These are phyloP conservation scores for Agaricus blazei DNA, from an alignment of 768 basidiomycete genomes.

Conservation along the genomic window DNA sequence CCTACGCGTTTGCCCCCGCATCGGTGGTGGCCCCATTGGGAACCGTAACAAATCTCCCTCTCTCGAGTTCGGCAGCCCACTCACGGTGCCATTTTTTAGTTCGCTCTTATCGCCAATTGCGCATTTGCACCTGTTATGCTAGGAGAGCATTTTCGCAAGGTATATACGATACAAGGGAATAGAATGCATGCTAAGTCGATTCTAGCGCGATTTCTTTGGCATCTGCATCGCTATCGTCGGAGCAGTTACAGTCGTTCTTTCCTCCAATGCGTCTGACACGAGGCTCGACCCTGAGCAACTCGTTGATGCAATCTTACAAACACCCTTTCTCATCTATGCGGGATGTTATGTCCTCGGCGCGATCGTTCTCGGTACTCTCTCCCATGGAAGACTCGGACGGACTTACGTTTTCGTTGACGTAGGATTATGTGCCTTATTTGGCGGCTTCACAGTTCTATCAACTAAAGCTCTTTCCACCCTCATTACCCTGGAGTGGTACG, in stretches of 20 bases:
- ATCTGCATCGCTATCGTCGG: constrained; percentile 80
- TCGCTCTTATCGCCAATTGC: constrained; percentile 94
- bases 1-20: constrained; percentile 86
- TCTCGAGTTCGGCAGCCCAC: constrained; percentile 8
- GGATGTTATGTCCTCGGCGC: constrained; percentile 54
- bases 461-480: constrained; percentile 92
- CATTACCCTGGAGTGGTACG: constrained; percentile 70
- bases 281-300: constrained; percentile 66
- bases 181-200: constrained; percentile 13
- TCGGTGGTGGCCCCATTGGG: constrained; percentile 94
- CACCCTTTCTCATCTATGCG: constrained; percentile 73
- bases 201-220: constrained; percentile 72
- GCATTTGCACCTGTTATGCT: constrained; percentile 86
- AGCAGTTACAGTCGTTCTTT: constrained; percentile 88
- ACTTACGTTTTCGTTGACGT: constrained; percentile 81
- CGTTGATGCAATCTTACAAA: constrained; percentile 61
- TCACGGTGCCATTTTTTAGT: constrained; percentile 33
- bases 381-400: constrained; percentile 57
- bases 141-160: constrained; percentile 77
- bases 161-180: constrained; percentile 21
- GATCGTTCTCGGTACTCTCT: constrained; percentile 58
- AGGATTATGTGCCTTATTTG: constrained; percentile 82
- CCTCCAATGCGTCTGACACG: constrained; percentile 66
- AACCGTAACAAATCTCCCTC: constrained; percentile 48
- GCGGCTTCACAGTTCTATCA: constrained; percentile 91